Evolutionary conservation across 495 filamentous ascomycete species (phyloP), one percentile per base, ranked within the genome.

Genomic region (Hypoxylon fuscum): DNA sequence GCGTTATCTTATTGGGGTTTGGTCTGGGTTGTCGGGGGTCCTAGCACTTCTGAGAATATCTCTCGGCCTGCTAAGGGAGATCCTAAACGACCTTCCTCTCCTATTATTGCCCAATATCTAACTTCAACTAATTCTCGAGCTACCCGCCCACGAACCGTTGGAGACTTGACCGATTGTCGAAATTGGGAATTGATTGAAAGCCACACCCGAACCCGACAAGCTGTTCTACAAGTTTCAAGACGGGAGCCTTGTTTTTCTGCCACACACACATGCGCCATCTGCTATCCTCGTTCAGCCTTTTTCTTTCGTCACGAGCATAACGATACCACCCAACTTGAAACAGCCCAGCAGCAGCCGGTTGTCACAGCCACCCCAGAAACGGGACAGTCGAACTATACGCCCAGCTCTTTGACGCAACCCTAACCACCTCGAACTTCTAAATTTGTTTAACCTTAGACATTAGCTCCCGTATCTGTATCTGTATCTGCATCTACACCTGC

Each of bases 311-410:
- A 35, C 48, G 45, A 46, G 63, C 63, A 62, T 66, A 50, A 50
- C 46, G 27, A 57, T 62, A 66, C 63, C 47, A 45, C 63, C n/a
- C 57, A 62, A 66, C 53, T 62, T 66, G 63, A 66, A 66, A 66
- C 63, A 56, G 40, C 43, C 59, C 46, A 31, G 57, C 22, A 50
- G 51, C 41, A 53, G 31, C 37, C 52, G 10, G 27, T 51, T 50
- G 53, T 58, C 57, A 58, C 53, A 61, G 63, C 57, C 63, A 62
- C 57, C 53, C 29, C 25, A 15, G 44, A 59, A 47, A 10, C 17
- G 35, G 25, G 29, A 41, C 45, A 14, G 41, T 56, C 25, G 14
- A 55, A 57, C 51, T 61, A 46, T 48, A 60, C 43, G 60, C 47
- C 14, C 25, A 44, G 32, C 57, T 54, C 21, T 38, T 44, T 23